Conservation (phyloP, 768 basidiomycete species). For the Kwoniella dendrophila region DNA sequence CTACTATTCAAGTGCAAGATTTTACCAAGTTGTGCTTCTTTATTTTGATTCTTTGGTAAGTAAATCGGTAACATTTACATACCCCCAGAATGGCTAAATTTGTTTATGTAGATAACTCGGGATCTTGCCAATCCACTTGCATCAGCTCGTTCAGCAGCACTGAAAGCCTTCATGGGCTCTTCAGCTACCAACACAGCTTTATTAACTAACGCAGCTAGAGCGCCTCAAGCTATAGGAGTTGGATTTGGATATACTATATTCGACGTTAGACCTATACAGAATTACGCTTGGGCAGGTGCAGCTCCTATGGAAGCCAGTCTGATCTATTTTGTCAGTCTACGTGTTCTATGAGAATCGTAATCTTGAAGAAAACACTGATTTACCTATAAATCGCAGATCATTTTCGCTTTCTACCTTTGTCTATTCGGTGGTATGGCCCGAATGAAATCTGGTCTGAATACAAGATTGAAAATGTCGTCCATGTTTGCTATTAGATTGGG, state of each 20-base stretch:
- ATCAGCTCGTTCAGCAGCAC: constrained; percentile 39
- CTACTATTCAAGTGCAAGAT: constrained; percentile 46
- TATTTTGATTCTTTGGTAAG: constrained; percentile 48
- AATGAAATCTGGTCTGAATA: constrained; percentile 35
- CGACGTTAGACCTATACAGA: constrained; percentile 43
- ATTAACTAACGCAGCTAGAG: constrained; percentile 32
- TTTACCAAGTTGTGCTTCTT: constrained; percentile 49
- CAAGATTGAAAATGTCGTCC: constrained; percentile 34
- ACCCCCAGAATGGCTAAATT: too few species aligned
- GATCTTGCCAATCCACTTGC: constrained; percentile 26
- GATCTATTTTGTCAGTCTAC: constrained; percentile 47
- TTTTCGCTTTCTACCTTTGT: constrained; percentile 51
- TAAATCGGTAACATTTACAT: too few species aligned
- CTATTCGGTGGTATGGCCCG: constrained; percentile 29
- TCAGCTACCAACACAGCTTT: constrained; percentile 34
- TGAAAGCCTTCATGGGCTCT: constrained; percentile 33
- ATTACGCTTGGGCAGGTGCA: constrained; percentile 47
- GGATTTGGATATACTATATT: constrained; percentile 47
- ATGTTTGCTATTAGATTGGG: constrained; percentile 37
- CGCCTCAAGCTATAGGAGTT: constrained; percentile 49
- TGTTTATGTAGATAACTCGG: constrained; percentile 27
- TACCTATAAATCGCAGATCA: constrained; percentile 30
- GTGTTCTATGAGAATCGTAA: not conserved
- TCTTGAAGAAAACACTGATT: not conserved
- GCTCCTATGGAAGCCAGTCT: constrained; percentile 54